These are phyloP conservation scores for Salix dunnii DNA, from an alignment of 345 rosid genomes.

Conservation along the genomic window DNA sequence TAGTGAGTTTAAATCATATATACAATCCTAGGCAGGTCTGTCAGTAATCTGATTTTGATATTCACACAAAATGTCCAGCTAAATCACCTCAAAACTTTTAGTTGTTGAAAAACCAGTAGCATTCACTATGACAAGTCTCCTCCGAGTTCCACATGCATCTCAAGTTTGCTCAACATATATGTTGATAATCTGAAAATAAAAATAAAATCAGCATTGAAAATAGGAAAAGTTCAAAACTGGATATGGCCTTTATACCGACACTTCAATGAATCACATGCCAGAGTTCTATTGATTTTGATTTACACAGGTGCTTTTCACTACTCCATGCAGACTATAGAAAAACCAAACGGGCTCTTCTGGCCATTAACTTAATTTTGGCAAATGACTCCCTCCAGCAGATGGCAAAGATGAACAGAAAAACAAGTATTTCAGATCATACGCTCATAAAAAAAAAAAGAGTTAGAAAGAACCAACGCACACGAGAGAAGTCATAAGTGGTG, in stretches of 20 bases:
- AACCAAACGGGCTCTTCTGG: no score
- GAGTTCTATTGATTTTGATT: no score
- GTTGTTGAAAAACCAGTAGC: not conserved
- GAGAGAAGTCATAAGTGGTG: not conserved
- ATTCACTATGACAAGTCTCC: constrained; percentile 11
- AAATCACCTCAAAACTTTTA: not conserved
- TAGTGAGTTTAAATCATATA: not conserved
- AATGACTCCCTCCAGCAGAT: no score
- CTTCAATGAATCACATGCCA: no score
- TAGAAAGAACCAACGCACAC: not conserved
- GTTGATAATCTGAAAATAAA: not conserved
- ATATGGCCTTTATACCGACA: not conserved
- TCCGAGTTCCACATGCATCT: constrained; percentile 10
- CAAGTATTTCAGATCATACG: no score
- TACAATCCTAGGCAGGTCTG: not conserved
- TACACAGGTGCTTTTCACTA: no score
- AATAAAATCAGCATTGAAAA: not conserved
- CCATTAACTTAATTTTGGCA: no score
- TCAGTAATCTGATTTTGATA: not conserved
- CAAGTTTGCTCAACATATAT: constrained; percentile 5
- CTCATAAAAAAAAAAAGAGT: no score
- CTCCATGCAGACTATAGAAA: no score
- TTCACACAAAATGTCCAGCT: not conserved
- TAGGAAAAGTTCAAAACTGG: not conserved
- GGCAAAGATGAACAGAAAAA: no score